Evolutionary conservation across 371 early-diverging fungal species (phyloP), one percentile per base, ranked within the genome.

Genomic region (Haplosporangium sp.): DNA sequence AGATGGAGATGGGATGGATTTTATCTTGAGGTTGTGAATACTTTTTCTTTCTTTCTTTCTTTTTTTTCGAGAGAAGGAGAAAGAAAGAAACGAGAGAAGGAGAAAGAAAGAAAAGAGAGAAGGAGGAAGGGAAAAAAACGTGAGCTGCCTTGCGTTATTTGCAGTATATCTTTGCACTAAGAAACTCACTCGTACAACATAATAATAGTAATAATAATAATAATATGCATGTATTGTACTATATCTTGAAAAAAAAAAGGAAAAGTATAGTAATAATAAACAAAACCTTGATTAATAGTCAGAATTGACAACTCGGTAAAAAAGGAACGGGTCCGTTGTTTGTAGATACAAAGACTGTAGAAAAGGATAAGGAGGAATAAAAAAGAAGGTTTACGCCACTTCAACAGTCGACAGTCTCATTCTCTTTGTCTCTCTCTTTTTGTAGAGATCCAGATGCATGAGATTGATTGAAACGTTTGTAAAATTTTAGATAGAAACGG

Each of bases 1-100:
- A 79, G 72, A 79, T 79, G 81, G 81, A 79, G 69, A 79, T 79
- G 81, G 81, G 81, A 38, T 79, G 81, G 81, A 74, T 79, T 27
- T 70, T 79, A 4, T 79, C 81, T 1, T 79, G 67, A 67, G 44
- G n/a, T n/a, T 17, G 39, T 20, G 20, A 15, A 17, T 17, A 52
- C 19, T 6, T 10, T 45, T 8, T 45, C 10, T 15, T 10, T 45
- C 10, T 15, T 45, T 45, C 10, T 45, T 27, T 27, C 27, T 27
- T 27, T 27, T 27, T 27, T 27, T 27, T 6, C 6, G 45, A n/a
- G 15, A 52, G 52, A 52, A 52, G 19, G 52, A 52, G 52, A 19
- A 19, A 8, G n/a, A n/a, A n/a, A n/a, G n/a, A n/a, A n/a, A n/a
- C 27, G 27, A 27, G 27, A 27, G 27, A 27, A 27, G 27, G 27